Base-by-base conservation (phyloP, 2,329 filamentous ascomycete species). In the Talaromyces albobiverticillius region DNA sequence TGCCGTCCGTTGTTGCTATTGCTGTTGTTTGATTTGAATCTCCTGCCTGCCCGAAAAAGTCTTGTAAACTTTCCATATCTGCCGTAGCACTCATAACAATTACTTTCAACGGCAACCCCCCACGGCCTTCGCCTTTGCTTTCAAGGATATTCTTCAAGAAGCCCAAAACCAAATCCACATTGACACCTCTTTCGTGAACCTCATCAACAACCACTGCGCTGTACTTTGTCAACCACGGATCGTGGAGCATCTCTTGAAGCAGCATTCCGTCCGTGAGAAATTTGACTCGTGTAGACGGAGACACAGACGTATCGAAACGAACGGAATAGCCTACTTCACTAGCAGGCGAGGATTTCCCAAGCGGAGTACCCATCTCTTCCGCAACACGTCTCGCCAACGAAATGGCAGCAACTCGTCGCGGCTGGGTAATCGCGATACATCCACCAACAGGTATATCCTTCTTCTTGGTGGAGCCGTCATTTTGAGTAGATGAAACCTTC, bases 81-180 rank as follows among this genome's bases (percentile, higher is more conserved):
- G 91, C 90, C 6, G 94, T 99, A 47, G 94, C 94, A 79, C 92
- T 96, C 94, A 99, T 99, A 66, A 97, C 83, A 31, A 96, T 83
- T 3, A 97, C 85, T 69, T 96, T 97, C 53, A 99, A 75, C 1
- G 88, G 86, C 26, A 87, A 76, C 4, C 88, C 88, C 7, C 86
- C 85, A 4, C 88, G 83, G 6, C 85, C 85, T 42, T 82, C 77
- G 34, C 82, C 81, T 31, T 70, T 69, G 3, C 72, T 73, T 23
- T 79, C 76, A 1, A 94, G 75, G 45, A 97, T 82, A 57, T 88
- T 87, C 66, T 89, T 89, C 58, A 99, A 68, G 60, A 99, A 97
- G 0, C 94, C 94, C 23, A 95, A 79, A 9, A 96, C 79, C 23
- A 99, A 74, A 73, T 99, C 94, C 7, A 96, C 93, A 67, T 97